Base-by-base conservation (phyloP, 352 stramenopile genomes). In the Globisporangium solare region DNA sequence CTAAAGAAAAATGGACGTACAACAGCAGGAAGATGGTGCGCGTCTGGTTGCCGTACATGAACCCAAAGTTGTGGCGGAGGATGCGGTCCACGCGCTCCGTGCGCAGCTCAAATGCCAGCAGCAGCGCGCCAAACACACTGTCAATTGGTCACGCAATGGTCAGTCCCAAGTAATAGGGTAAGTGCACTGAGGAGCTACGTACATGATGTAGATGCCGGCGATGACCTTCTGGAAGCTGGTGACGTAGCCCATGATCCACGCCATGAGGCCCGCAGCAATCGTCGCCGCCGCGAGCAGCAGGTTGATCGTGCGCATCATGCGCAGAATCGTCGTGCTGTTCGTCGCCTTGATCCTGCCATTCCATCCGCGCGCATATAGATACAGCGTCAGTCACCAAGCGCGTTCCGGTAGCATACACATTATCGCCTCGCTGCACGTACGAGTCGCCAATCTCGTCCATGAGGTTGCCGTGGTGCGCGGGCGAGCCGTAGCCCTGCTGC, bases 1-100 rank as follows among this genome's bases (percentile, higher is more conserved):
- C 24, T 35, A 35, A 18, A 24, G 31, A 6, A 32, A 14, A 20
- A 59, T 35, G 20, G 0, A 83, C 79, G 52, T 84, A 94, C 84
- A 94, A 94, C 57, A 94, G 67, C 27, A 94, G 68, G 62, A 95
- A 95, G 41, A 89, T 83, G 13, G 85, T 95, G 66, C 85, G 85
- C 51, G 85, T 93, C 68, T 83, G 83, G 75, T 93, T 90, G 69
- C 82, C 85, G 62, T 93, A 95, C 85, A 95, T 95, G 62, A 95
- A 95, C 47, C 85, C 85, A 70, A 95, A 92, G 76, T 95, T 95
- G 43, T 71, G 65, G 61, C 85, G 85, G 68, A 93, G 70, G 17
- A 95, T 66, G 46, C 71, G 70, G 54, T 95, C 85, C 12, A 91
- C 70, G 54, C 89, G 88, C 35, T 92, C 81, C 20, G 81, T 93